Base-by-base conservation (phyloP, 352 stramenopile species). In the Globisporangium cylindrosporum region DNA sequence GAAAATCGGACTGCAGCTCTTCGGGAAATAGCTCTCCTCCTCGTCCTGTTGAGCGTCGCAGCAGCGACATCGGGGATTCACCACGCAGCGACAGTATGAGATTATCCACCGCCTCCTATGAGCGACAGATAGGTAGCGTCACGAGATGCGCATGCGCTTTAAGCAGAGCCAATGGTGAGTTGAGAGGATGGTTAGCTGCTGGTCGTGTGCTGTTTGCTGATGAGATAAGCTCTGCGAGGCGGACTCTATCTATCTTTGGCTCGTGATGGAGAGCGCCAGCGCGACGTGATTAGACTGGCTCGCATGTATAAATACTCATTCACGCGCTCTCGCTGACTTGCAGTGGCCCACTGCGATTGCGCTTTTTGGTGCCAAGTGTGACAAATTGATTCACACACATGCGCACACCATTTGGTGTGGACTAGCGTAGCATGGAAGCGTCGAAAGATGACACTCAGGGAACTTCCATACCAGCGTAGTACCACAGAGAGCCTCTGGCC, bases 31-130 rank as follows among this genome's bases (percentile, higher is more conserved):
- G 3, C n/a, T 70, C 56, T 58, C 46, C 55, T 24, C 57, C 55
- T 24, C 57, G 22, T 65, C 64, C 64, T 65, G 56, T 65, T 49
- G 64, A 70, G 29, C 56, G 56, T 61, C 66, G 66, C 49, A 71
- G 3, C 14, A 66, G 66, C 29, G 60, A 63, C 59, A 71, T 71
- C 38, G 49, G 32, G 22, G 59, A 64, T 64, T 15, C 3, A 15
- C 41, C 32, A 60, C 1, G n/a, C n/a, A 12, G 24, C 49, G 49
- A 3, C 8, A n/a, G 53, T 22, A 25, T n/a, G 24, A 7, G 49
- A 3, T 25, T n/a, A 12, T 32, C 29, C 49, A 32, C 49, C 22
- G 22, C 29, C 22, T 25, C 15, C 41, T 49, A n/a, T n/a, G 18
- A n/a, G 4, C 41, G 32, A 36, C 7, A 10, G 41, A 9, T 49